These are phyloP conservation scores for Russula sp. DNA, from an alignment of 768 basidiomycete species.

Conservation along the genomic window DNA sequence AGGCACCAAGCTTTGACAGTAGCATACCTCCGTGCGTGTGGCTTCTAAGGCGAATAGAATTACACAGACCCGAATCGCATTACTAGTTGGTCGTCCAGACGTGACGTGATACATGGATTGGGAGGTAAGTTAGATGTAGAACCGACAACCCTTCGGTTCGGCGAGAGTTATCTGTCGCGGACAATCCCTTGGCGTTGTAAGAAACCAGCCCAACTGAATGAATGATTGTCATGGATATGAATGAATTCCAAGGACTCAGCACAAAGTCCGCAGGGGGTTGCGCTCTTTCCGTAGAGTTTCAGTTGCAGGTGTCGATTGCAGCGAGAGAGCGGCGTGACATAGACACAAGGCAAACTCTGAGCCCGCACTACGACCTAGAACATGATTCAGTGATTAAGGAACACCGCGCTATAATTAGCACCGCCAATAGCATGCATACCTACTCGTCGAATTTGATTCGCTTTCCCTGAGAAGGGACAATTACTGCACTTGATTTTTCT, in stretches of 20 bases:
- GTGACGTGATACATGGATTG: neutral
- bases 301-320: neutral
- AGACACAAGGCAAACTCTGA: neutral
- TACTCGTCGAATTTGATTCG: constrained; percentile 63
- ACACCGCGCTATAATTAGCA: neutral
- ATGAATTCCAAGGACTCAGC: neutral
- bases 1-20: neutral
- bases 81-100: neutral
- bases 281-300: neutral
- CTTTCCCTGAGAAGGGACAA: constrained; percentile 66
- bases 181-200: no score
- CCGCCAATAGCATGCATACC: neutral
- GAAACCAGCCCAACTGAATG: neutral
- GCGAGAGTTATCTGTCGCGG: neutral
- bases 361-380: neutral
- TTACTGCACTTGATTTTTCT: constrained; percentile 55
- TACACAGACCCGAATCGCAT: neutral
- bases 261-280: neutral
- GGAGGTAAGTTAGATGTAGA: neutral
- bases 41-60: neutral
- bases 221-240: neutral
- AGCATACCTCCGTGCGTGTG: neutral
- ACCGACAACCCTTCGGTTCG: neutral
- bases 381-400: neutral
- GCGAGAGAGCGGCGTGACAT: neutral